Evolutionary conservation across 495 filamentous ascomycete genomes (phyloP), one percentile per base, ranked within the genome.

Genomic region (Daldinia bambusicola): DNA sequence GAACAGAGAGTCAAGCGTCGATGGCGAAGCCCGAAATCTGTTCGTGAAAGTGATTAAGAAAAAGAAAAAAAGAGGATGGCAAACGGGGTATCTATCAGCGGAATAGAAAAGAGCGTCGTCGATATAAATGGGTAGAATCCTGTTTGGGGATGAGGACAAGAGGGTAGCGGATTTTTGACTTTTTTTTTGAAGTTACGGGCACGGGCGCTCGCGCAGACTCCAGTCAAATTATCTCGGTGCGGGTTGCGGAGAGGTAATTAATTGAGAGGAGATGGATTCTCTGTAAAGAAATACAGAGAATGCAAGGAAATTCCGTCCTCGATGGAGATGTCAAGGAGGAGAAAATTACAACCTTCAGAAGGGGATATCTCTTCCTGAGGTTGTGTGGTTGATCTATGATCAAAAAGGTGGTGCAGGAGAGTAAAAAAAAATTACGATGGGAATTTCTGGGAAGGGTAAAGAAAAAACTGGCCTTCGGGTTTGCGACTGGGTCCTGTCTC

Each of bases 261-360:
- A 74, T 66, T 76, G 81, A 82, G 80, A 75, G 76, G 78, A 79
- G 74, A 55, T 55, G 64, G 65, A 72, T 75, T 80, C 78, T 76
- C 75, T 76, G 76, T 76, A 76, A 67, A 58, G 26, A 71, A 73
- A 74, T 74, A 74, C 77, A 75, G 70, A 74, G 72, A 76, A 75
- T 67, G 72, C 71, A 75, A 67, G 55, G 67, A 63, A 66, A 68
- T 38, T 71, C 72, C 65, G 67, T 72, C 75, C 67, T 75, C 63
- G 67, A 73, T 71, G 57, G 41, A 67, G 14, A 65, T 48, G 31
- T 63, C 73, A 76, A 76, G 71, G 70, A 73, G 69, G 70, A 61
- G 62, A 74, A 63, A 75, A 67, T 67, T 67, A 80, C 71, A 70
- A 78, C 74, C 73, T 64, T 62, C 59, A 66, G 71, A 76, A 72